Conservation (phyloP, 768 basidiomycete genomes). For the Amylocystis lapponica region DNA sequence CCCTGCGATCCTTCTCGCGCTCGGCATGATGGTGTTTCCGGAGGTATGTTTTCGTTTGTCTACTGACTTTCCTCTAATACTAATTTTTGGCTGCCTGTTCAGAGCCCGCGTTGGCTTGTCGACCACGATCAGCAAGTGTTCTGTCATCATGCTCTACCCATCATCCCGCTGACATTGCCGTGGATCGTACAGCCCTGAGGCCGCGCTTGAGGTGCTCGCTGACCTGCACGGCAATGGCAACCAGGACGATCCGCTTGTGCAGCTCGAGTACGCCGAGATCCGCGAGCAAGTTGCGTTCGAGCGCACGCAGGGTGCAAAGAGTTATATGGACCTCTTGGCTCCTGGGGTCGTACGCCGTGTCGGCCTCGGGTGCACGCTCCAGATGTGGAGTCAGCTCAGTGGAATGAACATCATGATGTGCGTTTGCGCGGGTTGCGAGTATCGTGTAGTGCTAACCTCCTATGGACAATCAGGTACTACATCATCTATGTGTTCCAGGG, state of each 20-base stretch:
- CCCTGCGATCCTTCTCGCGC: slow-evolving; percentile 61
- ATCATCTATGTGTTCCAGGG: slow-evolving; percentile 69
- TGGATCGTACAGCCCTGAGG: slow-evolving; percentile 16
- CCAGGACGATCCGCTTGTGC: slow-evolving; percentile 51
- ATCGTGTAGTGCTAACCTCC: not conserved
- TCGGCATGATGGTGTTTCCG: slow-evolving; percentile 65
- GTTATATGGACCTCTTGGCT: slow-evolving; percentile 60
- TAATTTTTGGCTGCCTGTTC: too few relatives aligned
- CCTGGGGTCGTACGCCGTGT: slow-evolving; percentile 67
- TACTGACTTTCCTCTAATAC: not conserved
- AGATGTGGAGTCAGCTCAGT: slow-evolving; percentile 75
- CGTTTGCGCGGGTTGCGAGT: slow-evolving; percentile 9
- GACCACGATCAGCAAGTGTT: slow-evolving; percentile 46
- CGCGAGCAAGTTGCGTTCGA: slow-evolving; percentile 50
- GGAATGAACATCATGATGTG: slow-evolving; percentile 85
- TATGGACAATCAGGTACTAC: slow-evolving; percentile 41
- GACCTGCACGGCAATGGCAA: slow-evolving; percentile 70
- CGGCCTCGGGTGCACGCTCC: slow-evolving; percentile 59
- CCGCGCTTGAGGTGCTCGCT: slow-evolving; percentile 67
- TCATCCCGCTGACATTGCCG: not conserved
- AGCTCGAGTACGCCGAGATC: slow-evolving; percentile 69
- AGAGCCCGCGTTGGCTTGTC: slow-evolving; percentile 58
- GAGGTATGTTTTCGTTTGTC: slow-evolving; percentile 26
- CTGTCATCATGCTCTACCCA: not conserved
- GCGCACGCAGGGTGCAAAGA: slow-evolving; percentile 64